phyloP scores from a whole-genome alignment of 2,329 filamentous ascomycete genomes.

The Penicillium vulpinum region DNA sequence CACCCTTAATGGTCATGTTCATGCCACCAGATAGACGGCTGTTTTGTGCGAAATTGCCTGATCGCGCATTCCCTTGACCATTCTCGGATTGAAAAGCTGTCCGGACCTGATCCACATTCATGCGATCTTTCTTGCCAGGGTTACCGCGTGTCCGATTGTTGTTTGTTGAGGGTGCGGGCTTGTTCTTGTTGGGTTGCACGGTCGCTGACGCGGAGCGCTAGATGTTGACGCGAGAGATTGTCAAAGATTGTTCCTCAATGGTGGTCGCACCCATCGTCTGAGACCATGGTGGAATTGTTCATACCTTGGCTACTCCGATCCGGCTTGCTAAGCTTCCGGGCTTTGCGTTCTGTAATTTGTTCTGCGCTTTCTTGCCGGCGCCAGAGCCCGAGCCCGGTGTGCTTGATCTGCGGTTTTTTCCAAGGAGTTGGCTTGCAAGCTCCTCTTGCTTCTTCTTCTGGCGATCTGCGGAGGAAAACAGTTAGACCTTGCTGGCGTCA shows the following conservation, averaged over 20 bases:
- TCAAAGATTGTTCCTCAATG: slow-evolving; percentile 1
- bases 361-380: slow-evolving; percentile 20
- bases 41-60: slow-evolving; percentile 25
- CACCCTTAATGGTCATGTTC: slow-evolving; percentile 58
- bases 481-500: slow-evolving; percentile 7
- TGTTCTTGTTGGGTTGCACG: slow-evolving; percentile 38
- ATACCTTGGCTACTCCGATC: slow-evolving; percentile 60
- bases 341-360: slow-evolving; percentile 43
- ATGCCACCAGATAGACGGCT: neutral
- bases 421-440: slow-evolving; percentile 61
- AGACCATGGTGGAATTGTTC: neutral
- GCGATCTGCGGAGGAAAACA: slow-evolving; percentile 43
- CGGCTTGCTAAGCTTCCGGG: slow-evolving; percentile 58
- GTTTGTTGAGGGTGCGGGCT: slow-evolving; percentile 35
- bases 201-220: slow-evolving; percentile 46
- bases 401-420: slow-evolving; percentile 53
- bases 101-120: slow-evolving; percentile 36
- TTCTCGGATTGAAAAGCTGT: slow-evolving; percentile 32
- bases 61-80: slow-evolving; percentile 33
- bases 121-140: slow-evolving; percentile 33
- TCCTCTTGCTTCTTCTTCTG: slow-evolving; percentile 57
- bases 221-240: neutral
- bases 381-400: slow-evolving; percentile 45
- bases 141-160: slow-evolving; percentile 25
- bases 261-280: neutral